A percentile compares a stretch with the other conserved stretches of the same genome.
Evolutionary conservation across 371 early-diverging fungal species (phyloP).

Genomic region (Lichtheimia ramosa): DNA sequence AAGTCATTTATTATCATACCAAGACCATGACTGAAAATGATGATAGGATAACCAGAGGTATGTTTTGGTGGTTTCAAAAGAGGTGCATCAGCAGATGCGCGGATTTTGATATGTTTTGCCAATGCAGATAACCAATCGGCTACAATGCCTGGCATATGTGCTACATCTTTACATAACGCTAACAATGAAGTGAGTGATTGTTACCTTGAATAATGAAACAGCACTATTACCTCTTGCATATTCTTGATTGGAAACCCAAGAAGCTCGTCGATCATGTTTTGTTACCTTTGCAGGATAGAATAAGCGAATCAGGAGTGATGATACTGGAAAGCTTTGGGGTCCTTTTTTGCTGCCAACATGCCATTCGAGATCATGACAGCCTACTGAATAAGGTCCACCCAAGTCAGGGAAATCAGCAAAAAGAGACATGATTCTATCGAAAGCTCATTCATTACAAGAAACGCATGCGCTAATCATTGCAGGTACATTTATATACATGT

Average conservation of each 20-base stretch:
- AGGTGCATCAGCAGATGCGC: neutral
- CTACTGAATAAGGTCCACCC: slow-evolving; percentile 27
- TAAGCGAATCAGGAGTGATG: slow-evolving; percentile 6
- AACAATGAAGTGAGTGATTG: neutral
- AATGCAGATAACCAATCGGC: neutral
- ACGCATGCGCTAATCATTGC: too few relatives aligned
- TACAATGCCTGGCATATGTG: neutral
- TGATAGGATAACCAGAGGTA: neutral
- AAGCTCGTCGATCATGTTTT: neutral
- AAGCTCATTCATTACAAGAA: too few relatives aligned
- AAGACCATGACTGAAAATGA: neutral
- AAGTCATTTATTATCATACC: neutral
- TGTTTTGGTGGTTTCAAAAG: neutral
- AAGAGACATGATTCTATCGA: neutral
- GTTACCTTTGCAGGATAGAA: neutral
- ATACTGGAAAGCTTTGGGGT: neutral
- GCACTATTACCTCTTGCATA: neutral
- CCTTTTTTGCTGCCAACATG: neutral
- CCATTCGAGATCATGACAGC: slow-evolving; percentile 32
- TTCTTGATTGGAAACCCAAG: neutral
- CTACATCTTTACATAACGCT: neutral
- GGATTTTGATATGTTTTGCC: neutral
- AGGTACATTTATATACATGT: too few relatives aligned
- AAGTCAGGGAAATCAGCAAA: slow-evolving; percentile 27
- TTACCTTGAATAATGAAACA: neutral